These are phyloP conservation scores for Sugiyamaella boreocaroliniensis DNA, from an alignment of 805 yeast species.

Conservation along the genomic window DNA sequence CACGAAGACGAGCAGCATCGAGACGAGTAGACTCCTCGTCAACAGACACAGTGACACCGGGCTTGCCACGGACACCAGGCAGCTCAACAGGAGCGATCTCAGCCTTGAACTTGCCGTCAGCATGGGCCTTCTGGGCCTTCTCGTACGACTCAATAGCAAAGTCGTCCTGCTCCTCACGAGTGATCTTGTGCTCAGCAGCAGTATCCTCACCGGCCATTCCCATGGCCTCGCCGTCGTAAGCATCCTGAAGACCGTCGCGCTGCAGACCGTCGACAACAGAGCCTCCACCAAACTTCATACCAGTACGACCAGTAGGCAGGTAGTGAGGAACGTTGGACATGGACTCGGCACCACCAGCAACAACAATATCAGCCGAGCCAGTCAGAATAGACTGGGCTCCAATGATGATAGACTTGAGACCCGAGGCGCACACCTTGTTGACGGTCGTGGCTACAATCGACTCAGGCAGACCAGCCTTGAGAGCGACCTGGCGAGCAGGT, in stretches of 20 bases:
- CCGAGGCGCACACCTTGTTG: constrained; percentile 97
- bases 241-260: constrained; percentile 91
- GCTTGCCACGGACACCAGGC: constrained; percentile 84
- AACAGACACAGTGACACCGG: constrained; percentile 58
- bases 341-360: constrained; percentile 97
- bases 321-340: constrained; percentile 96
- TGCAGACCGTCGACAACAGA: constrained; percentile 79
- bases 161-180: constrained; percentile 85
- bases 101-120: constrained; percentile 67
- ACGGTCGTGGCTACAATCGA: constrained; percentile 80
- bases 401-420: constrained; percentile 81
- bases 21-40: constrained; percentile 85
- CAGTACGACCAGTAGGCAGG: constrained; percentile 74
- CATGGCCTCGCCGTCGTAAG: constrained; percentile 83
- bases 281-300: constrained; percentile 84
- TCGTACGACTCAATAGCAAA: constrained; percentile 80
- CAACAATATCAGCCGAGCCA: constrained; percentile 86
- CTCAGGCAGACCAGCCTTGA: constrained; percentile 79
- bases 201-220: constrained; percentile 97
- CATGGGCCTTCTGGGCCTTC: constrained; percentile 77
- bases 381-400: constrained; percentile 87
- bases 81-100: constrained; percentile 87
- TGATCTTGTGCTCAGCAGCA: constrained; percentile 68
- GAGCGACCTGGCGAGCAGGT: constrained; percentile 96
- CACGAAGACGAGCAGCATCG: constrained; percentile 64